A percentile compares a stretch with the other conserved stretches of the same genome.
These are phyloP conservation scores for Aspergillus brasiliensis DNA, from an alignment of 2,329 filamentous ascomycete species.

Conservation along the genomic window DNA sequence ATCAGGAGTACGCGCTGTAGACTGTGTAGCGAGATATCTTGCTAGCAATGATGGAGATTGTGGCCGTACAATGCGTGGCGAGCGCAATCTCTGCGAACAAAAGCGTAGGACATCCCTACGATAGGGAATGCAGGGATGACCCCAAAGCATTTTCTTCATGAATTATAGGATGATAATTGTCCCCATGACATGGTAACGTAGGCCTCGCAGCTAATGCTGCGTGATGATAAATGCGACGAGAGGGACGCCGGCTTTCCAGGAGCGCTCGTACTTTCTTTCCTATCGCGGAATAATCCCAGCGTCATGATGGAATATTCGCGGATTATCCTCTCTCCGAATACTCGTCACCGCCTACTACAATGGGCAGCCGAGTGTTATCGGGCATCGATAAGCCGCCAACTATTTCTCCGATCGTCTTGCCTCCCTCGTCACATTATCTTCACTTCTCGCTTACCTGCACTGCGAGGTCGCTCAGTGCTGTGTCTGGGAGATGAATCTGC, in stretches of 20 bases:
- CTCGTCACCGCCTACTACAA: constrained; percentile 16
- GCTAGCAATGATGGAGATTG: constrained; percentile 16
- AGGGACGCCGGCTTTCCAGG: not conserved
- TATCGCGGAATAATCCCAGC: constrained; percentile 20
- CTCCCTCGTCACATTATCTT: not conserved
- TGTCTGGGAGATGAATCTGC: not conserved
- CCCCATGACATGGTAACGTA: constrained; percentile 27
- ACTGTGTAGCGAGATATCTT: constrained; percentile 18
- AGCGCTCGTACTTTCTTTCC: constrained; percentile 18
- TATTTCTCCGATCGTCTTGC: constrained; percentile 3
- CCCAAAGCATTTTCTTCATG: constrained; percentile 29
- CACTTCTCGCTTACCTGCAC: not conserved
- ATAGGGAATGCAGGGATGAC: constrained; percentile 32
- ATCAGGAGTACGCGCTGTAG: constrained; percentile 14
- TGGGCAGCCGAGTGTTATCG: constrained; percentile 8
- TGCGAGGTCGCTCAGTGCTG: not conserved
- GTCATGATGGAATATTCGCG: constrained; percentile 13
- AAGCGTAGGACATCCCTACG: constrained; percentile 33
- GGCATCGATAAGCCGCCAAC: constrained; percentile 17
- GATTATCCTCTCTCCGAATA: constrained; percentile 15
- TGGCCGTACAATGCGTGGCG: constrained; percentile 18
- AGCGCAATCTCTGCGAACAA: constrained; percentile 28
- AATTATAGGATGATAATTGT: not conserved
- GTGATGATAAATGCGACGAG: constrained; percentile 6
- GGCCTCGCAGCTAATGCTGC: constrained; percentile 21